Conservation (phyloP, 345 rosid genomes). For the Hibiscus syriacus region DNA sequence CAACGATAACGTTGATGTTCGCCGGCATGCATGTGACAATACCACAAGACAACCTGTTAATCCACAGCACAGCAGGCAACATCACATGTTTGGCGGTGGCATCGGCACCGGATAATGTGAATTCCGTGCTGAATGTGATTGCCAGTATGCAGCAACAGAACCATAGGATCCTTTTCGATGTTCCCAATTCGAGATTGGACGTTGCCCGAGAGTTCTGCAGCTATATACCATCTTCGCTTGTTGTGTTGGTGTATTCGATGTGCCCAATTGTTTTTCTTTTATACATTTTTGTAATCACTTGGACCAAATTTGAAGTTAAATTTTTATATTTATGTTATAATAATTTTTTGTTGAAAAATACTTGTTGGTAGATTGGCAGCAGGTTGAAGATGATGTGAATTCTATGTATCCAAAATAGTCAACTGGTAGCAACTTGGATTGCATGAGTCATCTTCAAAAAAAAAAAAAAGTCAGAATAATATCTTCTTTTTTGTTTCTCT, state of each 20-base stretch:
- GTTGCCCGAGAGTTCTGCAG: conserved; percentile 78
- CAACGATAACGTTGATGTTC: conserved; percentile 73
- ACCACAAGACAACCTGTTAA: conserved; percentile 63
- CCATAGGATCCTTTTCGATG: conserved; percentile 73
- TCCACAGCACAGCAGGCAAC: conserved; percentile 81
- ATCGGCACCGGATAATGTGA: conserved; percentile 72
- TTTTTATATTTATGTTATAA: too few species aligned
- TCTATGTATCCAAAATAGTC: too few species aligned
- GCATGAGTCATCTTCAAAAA: too few species aligned
- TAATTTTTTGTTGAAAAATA: too few species aligned
- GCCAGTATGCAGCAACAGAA: conserved; percentile 99
- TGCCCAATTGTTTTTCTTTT: not conserved
- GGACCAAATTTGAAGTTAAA: too few species aligned
- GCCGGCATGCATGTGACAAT: conserved; percentile 83
- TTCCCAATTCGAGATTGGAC: conserved; percentile 76
- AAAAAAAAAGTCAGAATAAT: too few species aligned
- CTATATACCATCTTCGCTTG: conserved; percentile 9
- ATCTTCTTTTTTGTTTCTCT: too few species aligned
- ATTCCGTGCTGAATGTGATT: conserved; percentile 79
- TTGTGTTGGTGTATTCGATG: not conserved
- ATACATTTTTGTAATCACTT: too few species aligned
- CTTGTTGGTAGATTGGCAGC: too few species aligned
- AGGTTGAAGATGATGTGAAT: too few species aligned
- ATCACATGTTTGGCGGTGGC: conserved; percentile 86
- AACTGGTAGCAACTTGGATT: too few species aligned